Conservation (phyloP, 768 basidiomycete species). For the Termitomyces sp. region DNA sequence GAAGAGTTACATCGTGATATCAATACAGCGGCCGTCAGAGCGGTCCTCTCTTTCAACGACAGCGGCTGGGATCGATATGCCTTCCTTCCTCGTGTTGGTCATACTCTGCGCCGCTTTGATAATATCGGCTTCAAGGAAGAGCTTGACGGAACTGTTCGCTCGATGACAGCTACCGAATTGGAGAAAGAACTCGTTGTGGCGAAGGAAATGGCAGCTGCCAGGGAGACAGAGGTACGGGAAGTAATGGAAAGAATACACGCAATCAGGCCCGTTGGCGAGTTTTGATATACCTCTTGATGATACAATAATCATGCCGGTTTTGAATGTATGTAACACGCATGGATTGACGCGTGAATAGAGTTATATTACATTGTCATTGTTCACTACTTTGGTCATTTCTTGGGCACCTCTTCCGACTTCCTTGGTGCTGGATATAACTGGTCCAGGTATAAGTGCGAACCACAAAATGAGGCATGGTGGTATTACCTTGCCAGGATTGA, state of each 20-base stretch:
- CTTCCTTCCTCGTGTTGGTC: conserved; percentile 69
- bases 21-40: conserved; percentile 83
- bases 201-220: conserved; percentile 68
- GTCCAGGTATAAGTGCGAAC: neutral
- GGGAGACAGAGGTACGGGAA: conserved; percentile 73
- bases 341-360: neutral
- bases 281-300: conserved; percentile 13
- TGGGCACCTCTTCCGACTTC: neutral
- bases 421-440: conserved; percentile 33
- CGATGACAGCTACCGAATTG: conserved; percentile 70
- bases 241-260: conserved; percentile 67
- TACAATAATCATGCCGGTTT: neutral
- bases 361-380: neutral
- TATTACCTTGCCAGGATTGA: conserved; percentile 81
- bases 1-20: conserved; percentile 90
- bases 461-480: neutral
- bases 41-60: conserved; percentile 81
- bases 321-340: no score
- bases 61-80: conserved; percentile 76
- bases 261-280: conserved; percentile 43
- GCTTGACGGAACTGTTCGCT: conserved; percentile 36
- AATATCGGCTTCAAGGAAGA: conserved; percentile 57
- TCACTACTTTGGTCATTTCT: neutral
- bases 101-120: conserved; percentile 68
- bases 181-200: conserved; percentile 72